phyloP scores from a whole-genome alignment of 2,329 filamentous ascomycete species.

The Phaeosphaeria sp. region DNA sequence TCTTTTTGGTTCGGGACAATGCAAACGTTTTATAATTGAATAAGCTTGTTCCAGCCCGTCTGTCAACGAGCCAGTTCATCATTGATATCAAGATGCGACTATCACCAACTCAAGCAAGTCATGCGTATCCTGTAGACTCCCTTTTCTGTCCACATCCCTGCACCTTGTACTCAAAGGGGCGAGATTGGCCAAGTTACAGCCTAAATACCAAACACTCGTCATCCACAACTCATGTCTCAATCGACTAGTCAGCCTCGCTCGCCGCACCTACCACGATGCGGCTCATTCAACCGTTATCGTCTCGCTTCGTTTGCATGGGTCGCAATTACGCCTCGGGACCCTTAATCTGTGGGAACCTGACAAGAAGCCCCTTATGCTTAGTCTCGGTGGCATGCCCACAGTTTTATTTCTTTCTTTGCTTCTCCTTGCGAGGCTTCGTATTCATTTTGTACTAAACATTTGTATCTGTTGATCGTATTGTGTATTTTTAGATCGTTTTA shows the following conservation, averaged over 20 bases:
- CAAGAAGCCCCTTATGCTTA: neutral
- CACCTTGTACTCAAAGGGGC: neutral
- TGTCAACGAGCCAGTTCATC: neutral
- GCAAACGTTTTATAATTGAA: neutral
- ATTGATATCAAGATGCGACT: too few species aligned
- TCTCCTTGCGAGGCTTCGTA: neutral
- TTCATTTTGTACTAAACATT: too few species aligned
- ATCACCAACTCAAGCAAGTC: too few species aligned
- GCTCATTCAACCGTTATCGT: conserved; percentile 4
- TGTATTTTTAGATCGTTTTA: too few species aligned
- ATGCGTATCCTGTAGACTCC: too few species aligned
- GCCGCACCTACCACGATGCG: neutral
- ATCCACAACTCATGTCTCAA: neutral
- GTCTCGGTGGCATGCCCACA: neutral
- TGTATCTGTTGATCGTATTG: too few species aligned
- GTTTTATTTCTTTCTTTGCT: neutral
- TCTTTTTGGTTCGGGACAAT: neutral
- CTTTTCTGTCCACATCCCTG: neutral
- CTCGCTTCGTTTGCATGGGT: neutral
- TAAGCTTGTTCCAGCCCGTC: neutral
- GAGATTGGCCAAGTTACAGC: neutral
- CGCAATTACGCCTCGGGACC: conserved; percentile 1
- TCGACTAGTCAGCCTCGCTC: neutral
- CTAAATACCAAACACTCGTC: neutral
- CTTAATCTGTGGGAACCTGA: neutral